A percentile compares a stretch with the other conserved stretches of the same genome.
Evolutionary conservation across 2,329 filamentous ascomycete species (phyloP).

Genomic region (Xylariaceae sp.): DNA sequence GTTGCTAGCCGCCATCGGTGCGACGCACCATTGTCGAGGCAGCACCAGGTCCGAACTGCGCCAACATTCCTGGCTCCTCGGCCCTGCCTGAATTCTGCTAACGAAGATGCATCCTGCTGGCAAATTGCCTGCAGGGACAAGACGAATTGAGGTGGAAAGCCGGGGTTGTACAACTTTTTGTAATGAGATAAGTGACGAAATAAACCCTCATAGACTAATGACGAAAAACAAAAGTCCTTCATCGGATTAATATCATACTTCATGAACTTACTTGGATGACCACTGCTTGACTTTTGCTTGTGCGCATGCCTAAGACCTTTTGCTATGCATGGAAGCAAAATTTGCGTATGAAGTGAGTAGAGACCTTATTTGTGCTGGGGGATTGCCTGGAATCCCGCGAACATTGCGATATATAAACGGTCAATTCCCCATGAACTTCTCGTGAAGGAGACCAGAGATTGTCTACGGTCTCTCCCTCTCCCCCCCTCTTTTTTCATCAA

Average conservation of each 20-base stretch:
- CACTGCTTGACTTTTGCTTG: neutral
- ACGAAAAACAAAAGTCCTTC: slow-evolving; percentile 9
- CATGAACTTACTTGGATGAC: neutral
- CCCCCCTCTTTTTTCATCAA: too few relatives aligned
- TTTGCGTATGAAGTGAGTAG: neutral
- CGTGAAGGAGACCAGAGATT: too few relatives aligned
- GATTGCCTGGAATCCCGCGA: too few relatives aligned
- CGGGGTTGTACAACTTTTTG: slow-evolving; percentile 21
- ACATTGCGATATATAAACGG: too few relatives aligned
- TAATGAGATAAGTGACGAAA: slow-evolving; percentile 16
- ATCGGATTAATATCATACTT: slow-evolving; percentile 7
- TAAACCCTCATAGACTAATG: slow-evolving; percentile 12
- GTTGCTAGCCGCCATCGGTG: neutral
- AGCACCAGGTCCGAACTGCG: neutral
- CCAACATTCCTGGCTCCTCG: neutral
- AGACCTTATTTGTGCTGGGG: too few relatives aligned
- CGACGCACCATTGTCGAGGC: slow-evolving; percentile 2
- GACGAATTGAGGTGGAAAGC: slow-evolving; percentile 18
- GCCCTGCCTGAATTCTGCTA: neutral
- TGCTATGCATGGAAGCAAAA: neutral
- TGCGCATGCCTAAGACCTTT: neutral
- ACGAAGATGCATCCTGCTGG: slow-evolving; percentile 1
- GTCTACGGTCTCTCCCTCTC: too few relatives aligned
- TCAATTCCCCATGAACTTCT: too few relatives aligned
- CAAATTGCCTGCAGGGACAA: slow-evolving; percentile 19